phyloP scores from a whole-genome alignment of 1,284 basidiomycete species.

The Ustilago esculenta region DNA sequence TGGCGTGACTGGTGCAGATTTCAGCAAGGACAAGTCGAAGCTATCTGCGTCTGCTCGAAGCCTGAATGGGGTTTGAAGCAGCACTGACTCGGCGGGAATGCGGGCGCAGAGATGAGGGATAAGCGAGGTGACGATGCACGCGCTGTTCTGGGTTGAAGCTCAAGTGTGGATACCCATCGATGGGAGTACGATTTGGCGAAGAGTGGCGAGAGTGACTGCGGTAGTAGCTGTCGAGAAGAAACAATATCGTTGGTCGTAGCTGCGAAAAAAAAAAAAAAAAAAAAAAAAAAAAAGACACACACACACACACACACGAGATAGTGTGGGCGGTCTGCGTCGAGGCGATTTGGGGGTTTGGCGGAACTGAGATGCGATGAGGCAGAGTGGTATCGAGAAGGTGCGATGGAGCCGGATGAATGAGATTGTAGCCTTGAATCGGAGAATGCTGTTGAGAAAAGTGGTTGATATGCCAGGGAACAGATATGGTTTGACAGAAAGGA shows the following conservation, averaged over 20 bases:
- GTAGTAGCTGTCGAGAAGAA: neutral
- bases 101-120: neutral
- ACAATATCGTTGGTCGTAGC: neutral
- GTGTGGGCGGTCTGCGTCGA: no score
- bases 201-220: neutral
- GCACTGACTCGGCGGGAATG: no score
- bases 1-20: constrained; percentile 7
- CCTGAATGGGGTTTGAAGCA: neutral
- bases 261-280: no score
- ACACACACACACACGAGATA: no score
- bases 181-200: neutral
- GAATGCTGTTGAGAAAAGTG: no score
- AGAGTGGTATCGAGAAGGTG: neutral
- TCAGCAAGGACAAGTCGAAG: no score
- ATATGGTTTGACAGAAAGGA: neutral
- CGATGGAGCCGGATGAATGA: neutral
- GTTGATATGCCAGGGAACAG: neutral
- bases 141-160: neutral
- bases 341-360: no score
- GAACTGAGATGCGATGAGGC: neutral
- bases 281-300: no score
- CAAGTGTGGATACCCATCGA: neutral
- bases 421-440: no score
- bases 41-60: no score
- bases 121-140: neutral